phyloP scores from a whole-genome alignment of 768 basidiomycete species.

The Leccinum uliginosum region DNA sequence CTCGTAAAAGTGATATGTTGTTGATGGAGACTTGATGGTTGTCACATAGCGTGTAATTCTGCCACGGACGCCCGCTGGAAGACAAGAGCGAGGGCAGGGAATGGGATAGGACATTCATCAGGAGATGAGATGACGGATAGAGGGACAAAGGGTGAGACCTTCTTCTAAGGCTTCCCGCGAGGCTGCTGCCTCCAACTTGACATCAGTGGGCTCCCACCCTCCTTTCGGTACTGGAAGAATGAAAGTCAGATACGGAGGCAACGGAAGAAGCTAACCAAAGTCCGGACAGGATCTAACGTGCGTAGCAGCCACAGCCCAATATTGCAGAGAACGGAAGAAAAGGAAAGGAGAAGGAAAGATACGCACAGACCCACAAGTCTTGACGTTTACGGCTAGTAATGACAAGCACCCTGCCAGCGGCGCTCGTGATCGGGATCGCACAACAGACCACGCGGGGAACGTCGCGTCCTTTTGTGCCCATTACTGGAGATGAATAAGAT shows the following conservation, averaged over 20 bases:
- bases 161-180: slow-evolving; percentile 92
- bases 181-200: slow-evolving; percentile 79
- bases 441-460: slow-evolving; percentile 86
- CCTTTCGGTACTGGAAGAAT: slow-evolving; percentile 76
- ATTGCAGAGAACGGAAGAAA: background rate
- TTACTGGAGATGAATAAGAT: slow-evolving; percentile 17
- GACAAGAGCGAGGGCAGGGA: slow-evolving; percentile 29
- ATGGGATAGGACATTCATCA: slow-evolving; percentile 52
- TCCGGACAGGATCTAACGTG: background rate
- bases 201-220: slow-evolving; percentile 84
- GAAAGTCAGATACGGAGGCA: slow-evolving; percentile 4
- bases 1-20: slow-evolving; percentile 89
- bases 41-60: slow-evolving; percentile 81
- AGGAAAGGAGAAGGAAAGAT: slow-evolving; percentile 8
- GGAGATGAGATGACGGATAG: slow-evolving; percentile 68
- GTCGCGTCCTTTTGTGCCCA: slow-evolving; percentile 69
- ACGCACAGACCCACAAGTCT: slow-evolving; percentile 87
- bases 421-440: slow-evolving; percentile 76
- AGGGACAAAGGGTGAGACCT: slow-evolving; percentile 87
- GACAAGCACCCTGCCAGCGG: slow-evolving; percentile 74
- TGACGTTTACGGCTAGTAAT: slow-evolving; percentile 81
- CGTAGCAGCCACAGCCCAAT: background rate
- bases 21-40: slow-evolving; percentile 72
- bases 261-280: background rate
- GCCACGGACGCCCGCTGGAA: slow-evolving; percentile 80